Evolutionary conservation across 768 basidiomycete genomes (phyloP), one percentile per base, ranked within the genome.

Genomic region (Ramaria sp.): DNA sequence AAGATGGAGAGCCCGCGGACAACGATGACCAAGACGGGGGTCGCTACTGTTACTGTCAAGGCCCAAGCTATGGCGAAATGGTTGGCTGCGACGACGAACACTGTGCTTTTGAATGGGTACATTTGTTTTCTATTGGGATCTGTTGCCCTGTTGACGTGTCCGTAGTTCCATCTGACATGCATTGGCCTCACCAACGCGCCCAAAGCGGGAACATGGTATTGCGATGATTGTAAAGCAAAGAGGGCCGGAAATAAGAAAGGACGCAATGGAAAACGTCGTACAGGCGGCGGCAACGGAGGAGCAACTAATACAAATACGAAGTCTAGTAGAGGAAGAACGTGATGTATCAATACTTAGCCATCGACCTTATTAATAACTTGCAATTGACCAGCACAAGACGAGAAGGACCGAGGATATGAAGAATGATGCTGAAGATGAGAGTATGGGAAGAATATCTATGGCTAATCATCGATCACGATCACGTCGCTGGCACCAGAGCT

Each of bases 31-130:
- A 75, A 45, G 74, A 70, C 16, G 72, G 77, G 50, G 78, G 74
- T 61, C 75, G 77, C 13, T 95, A 97, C 64, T 97, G 93, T 69
- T 76, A 83, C 72, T 97, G 93, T 67, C 75, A 88, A 60, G 73
- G 85, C 16, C 76, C 82, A 57, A 91, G 88, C 63, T 93, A 85
- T 61, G 93, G 93, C 36, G 86, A 93, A 70, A 95, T 96, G 92
- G 88, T 96, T 61, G 92, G 83, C 22, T 96, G 92, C 66, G 92
- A 96, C 66, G 88, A 83, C 61, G 70, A 73, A 16, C 73, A 75
- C 43, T 95, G 92, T 69, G 81, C 83, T 61, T 73, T 75, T 56
- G 91, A 94, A 84, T 96, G 92, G 92, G 92, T 94, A 61, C 65
- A 88, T 83, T 6, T 60, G 44, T 53, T 52, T 52, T 50, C 47